Evolutionary conservation across 768 basidiomycete genomes (phyloP).

Genomic region (Suillus occidentalis): DNA sequence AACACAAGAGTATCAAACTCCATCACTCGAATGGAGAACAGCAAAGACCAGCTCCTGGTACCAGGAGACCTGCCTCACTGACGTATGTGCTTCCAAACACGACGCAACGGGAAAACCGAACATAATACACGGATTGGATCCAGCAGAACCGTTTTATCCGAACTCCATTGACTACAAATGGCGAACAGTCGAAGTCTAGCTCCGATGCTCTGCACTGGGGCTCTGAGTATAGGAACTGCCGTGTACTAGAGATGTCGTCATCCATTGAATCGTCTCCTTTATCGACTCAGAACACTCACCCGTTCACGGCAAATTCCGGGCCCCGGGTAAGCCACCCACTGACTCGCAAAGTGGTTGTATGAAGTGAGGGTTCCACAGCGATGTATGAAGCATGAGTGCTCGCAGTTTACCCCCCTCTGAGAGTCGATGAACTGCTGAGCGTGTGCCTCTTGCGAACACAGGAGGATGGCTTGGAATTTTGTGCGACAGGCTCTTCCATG

Average conservation of each 20-base stretch:
- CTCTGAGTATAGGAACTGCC: neutral
- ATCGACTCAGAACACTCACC: neutral
- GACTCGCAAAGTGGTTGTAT: neutral
- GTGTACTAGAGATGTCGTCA: neutral
- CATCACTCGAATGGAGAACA: neutral
- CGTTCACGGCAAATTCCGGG: neutral
- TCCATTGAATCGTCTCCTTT: neutral
- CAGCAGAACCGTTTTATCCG: neutral
- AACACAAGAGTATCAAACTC: neutral
- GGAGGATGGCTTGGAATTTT: neutral
- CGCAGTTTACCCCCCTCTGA: neutral
- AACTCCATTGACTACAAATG: neutral
- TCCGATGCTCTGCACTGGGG: neutral
- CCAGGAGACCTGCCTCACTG: neutral
- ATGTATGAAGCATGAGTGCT: neutral
- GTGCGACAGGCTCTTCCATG: neutral
- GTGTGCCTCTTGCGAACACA: neutral
- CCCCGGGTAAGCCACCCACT: neutral
- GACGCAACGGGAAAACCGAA: neutral
- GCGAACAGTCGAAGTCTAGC: neutral
- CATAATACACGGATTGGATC: neutral
- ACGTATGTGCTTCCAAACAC: neutral
- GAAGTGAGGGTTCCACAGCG: too few species aligned
- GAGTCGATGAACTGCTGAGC: neutral
- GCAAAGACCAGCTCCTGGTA: neutral